Evolutionary conservation across 768 basidiomycete genomes (phyloP), one percentile per base, ranked within the genome.

Genomic region (Mycena capillaripes): DNA sequence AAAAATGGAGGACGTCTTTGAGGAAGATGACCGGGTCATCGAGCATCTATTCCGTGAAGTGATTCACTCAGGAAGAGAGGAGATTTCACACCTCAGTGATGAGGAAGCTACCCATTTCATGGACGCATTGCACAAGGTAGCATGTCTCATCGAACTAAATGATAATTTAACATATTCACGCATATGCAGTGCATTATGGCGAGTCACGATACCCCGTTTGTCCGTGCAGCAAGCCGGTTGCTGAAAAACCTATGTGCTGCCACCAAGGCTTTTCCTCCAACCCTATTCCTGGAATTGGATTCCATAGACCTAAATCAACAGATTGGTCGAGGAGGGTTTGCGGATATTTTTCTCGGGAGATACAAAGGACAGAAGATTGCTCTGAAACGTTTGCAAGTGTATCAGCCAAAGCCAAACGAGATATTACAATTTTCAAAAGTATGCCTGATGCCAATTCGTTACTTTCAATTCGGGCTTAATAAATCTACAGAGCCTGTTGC

Each of bases 221-320:
- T 55, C 53, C 36, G 38, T 58, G 36, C 57, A 58, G 57, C 57
- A 25, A 34, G 38, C 25, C 38, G 57, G 57, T 58, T 40, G 57
- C 36, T 58, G 36, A 40, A 58, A 58, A 40, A 38, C 23, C 36
- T 58, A 36, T 40, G 57, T 58, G 57, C 38, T 40, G 57, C 38
- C 34, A 23, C 57, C 34, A 40, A 58, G 57, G 38, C 10, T 25
- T 58, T 58, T 58, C 57, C 57, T 58, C 57, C 57, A 58, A 25
- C 36, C n/a, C 57, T 58, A 19, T 40, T 55, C 53, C 53, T 55
- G 53, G 30, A 55, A 55, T 55, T 55, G 53, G 53, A 55, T 55
- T 55, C 53, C 19, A 30, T 55, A 55, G 53, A 55, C 53, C 30
- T 30, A 55, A 32, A 55, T 32, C 53, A 11, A 17, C 30, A 12